A percentile compares a stretch with the other conserved stretches of the same genome.
phyloP scores from a whole-genome alignment of 768 basidiomycete genomes.

The Dendrothele bispora region DNA sequence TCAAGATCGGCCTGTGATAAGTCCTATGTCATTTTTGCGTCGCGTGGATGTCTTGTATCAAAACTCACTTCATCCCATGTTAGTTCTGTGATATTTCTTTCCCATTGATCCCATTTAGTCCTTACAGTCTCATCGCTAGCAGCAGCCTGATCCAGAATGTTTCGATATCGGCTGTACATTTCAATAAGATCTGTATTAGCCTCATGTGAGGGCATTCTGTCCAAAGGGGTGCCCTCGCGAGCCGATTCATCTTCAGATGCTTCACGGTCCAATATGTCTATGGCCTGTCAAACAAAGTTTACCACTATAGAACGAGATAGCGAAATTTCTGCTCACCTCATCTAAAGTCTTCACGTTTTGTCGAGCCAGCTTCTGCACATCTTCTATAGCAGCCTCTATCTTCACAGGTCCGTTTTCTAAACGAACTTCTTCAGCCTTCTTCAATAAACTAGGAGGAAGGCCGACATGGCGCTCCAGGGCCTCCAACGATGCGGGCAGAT shows the following conservation, averaged over 20 bases:
- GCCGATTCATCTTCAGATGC: slow-evolving; percentile 80
- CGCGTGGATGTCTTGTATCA: background rate
- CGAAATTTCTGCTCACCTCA: slow-evolving; percentile 52
- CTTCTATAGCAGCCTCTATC: slow-evolving; percentile 71
- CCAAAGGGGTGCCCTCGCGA: slow-evolving; percentile 46
- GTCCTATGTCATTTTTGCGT: background rate
- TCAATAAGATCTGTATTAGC: slow-evolving; percentile 74
- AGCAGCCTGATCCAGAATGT: slow-evolving; percentile 68
- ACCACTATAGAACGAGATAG: slow-evolving; percentile 5
- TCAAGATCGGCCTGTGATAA: slow-evolving; percentile 60
- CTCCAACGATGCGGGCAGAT: slow-evolving; percentile 84
- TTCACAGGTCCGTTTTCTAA: slow-evolving; percentile 71
- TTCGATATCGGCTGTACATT: slow-evolving; percentile 70
- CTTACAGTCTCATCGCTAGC: slow-evolving; percentile 77
- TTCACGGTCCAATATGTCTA: slow-evolving; percentile 90
- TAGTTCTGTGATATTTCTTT: slow-evolving; percentile 65
- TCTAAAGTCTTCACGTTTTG: slow-evolving; percentile 65
- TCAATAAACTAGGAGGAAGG: slow-evolving; percentile 83
- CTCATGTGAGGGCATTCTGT: slow-evolving; percentile 70
- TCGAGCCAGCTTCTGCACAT: slow-evolving; percentile 65
- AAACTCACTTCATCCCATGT: slow-evolving; percentile 63
- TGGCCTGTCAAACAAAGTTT: slow-evolving; percentile 49
- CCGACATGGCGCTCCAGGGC: slow-evolving; percentile 86
- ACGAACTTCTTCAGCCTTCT: slow-evolving; percentile 83
- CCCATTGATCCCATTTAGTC: slow-evolving; percentile 90